Evolutionary conservation across 1,139 yeast genomes (phyloP).

Genomic region (Diutina pseudorugosa): DNA sequence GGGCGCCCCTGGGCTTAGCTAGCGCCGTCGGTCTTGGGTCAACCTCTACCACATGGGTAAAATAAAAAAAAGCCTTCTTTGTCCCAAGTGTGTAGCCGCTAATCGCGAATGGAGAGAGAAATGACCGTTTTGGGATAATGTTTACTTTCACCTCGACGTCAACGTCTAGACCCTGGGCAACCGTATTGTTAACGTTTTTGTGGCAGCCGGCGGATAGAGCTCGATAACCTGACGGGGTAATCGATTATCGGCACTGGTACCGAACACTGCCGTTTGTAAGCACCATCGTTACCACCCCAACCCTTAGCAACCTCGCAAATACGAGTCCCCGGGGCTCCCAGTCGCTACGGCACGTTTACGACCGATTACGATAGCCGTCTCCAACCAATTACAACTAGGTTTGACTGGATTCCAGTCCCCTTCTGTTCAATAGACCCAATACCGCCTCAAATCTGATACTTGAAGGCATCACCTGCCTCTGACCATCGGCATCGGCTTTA

Average conservation of each 20-base stretch:
- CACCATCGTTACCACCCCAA: neutral
- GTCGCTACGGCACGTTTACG: neutral
- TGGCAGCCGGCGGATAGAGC: neutral
- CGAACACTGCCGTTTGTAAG: neutral
- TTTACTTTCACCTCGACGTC: neutral
- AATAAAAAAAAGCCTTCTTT: no score
- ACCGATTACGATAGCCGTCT: neutral
- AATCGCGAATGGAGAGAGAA: neutral
- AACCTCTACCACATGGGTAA: no score
- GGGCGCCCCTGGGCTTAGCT: no score
- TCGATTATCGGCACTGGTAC: neutral
- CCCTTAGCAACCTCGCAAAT: neutral
- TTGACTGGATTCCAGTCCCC: no score
- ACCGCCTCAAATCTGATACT: neutral
- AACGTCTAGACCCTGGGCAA: neutral
- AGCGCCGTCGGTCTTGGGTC: no score
- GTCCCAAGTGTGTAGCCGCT: no score
- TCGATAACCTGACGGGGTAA: neutral
- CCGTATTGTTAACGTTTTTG: neutral
- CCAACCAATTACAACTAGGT: no score
- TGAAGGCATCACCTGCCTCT: neutral
- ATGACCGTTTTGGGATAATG: neutral
- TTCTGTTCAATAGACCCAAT: no score
- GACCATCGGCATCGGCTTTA: neutral
- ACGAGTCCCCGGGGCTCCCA: neutral